A percentile compares a stretch with the other conserved stretches of the same genome.
Evolutionary conservation across 805 yeast genomes (phyloP).

Genomic region (Candida qinlingensis): DNA sequence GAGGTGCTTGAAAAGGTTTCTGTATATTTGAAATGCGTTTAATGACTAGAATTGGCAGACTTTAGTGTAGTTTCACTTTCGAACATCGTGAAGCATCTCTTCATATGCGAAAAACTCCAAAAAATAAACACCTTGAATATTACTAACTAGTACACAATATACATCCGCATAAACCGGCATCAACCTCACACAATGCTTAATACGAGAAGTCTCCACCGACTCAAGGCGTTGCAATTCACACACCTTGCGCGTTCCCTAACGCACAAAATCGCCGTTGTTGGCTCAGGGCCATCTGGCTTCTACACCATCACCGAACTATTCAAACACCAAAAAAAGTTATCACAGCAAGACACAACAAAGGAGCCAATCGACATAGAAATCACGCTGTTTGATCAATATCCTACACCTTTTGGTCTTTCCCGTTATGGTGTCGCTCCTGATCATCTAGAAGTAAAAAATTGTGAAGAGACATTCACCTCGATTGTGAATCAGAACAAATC

Average conservation of each 20-base stretch:
- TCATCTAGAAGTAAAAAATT: constrained; percentile 92
- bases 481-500: constrained; percentile 15
- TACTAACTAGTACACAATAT: too few relatives aligned
- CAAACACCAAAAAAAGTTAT: constrained; percentile 29
- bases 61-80: too few relatives aligned
- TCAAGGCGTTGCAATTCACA: background rate
- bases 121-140: too few relatives aligned
- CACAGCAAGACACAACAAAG: background rate
- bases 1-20: background rate
- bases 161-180: too few relatives aligned
- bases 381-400: constrained; percentile 77
- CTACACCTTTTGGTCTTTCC: constrained; percentile 88
- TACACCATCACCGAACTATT: constrained; percentile 77
- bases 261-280: constrained; percentile 48
- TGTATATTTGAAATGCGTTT: too few relatives aligned
- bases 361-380: constrained; percentile 30
- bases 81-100: too few relatives aligned
- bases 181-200: background rate
- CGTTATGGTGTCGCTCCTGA: constrained; percentile 99
- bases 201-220: background rate
- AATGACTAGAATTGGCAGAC: too few relatives aligned
- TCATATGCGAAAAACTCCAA: too few relatives aligned
- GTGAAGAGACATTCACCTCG: constrained; percentile 61
- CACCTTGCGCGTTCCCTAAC: constrained; percentile 1
- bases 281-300: constrained; percentile 96